These are phyloP conservation scores for Colletotrichum higginsianum DNA, from an alignment of 2,329 filamentous ascomycete genomes.

Conservation along the genomic window DNA sequence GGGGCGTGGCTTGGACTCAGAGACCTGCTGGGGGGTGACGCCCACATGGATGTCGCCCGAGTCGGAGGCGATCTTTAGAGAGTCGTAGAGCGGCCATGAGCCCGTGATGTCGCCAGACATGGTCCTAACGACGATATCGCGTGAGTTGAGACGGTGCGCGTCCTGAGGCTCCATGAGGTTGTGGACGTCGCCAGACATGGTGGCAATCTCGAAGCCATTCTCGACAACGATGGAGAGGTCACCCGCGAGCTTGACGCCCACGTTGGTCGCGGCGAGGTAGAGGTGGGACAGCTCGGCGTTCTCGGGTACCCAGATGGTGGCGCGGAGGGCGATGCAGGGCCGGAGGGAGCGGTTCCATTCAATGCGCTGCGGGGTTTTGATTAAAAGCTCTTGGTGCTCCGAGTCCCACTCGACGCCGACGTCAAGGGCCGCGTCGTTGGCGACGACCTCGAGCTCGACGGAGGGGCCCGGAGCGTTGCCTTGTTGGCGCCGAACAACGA, in stretches of 20 bases:
- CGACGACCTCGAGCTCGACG: slow-evolving; percentile 61
- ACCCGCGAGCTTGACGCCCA: slow-evolving; percentile 58
- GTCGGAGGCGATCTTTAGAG: slow-evolving; percentile 59
- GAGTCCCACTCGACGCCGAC: slow-evolving; percentile 53
- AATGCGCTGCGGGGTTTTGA: slow-evolving; percentile 57
- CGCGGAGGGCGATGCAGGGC: slow-evolving; percentile 65
- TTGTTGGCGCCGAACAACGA: slow-evolving; percentile 59
- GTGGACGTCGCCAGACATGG: slow-evolving; percentile 56
- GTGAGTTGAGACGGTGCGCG: slow-evolving; percentile 60
- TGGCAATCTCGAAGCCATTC: slow-evolving; percentile 51
- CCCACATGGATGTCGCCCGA: slow-evolving; percentile 60
- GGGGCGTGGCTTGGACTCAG: slow-evolving; percentile 51
- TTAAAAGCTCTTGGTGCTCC: slow-evolving; percentile 54
- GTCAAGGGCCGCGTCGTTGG: slow-evolving; percentile 60
- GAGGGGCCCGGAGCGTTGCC: slow-evolving; percentile 52
- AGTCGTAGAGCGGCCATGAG: slow-evolving; percentile 66
- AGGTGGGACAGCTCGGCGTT: slow-evolving; percentile 56
- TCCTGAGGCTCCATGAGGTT: slow-evolving; percentile 49
- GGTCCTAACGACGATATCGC: slow-evolving; percentile 59
- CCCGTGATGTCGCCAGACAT: slow-evolving; percentile 62
- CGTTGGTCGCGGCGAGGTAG: slow-evolving; percentile 53
- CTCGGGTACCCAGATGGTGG: slow-evolving; percentile 63
- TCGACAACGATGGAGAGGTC: slow-evolving; percentile 56
- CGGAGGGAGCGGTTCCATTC: slow-evolving; percentile 46
- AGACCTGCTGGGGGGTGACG: slow-evolving; percentile 58